phyloP scores from a whole-genome alignment of 192 early-diverging fungal genomes.

The Irineochytrium annulatum region DNA sequence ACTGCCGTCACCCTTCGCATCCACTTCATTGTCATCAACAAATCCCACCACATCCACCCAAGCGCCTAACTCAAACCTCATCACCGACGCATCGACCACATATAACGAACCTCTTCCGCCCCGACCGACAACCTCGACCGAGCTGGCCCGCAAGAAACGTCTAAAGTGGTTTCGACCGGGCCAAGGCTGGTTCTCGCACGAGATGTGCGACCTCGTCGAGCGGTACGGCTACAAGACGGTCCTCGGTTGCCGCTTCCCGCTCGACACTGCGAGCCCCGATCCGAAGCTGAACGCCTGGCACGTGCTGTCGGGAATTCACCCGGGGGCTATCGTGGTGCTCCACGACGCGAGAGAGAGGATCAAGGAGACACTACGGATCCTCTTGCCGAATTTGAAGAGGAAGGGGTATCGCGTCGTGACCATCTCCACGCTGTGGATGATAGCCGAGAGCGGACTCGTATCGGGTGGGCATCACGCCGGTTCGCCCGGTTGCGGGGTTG shows the following conservation, averaged over 20 bases:
- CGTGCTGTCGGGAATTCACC: constrained; percentile 16
- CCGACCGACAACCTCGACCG: no score
- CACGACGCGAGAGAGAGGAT: constrained; percentile 23
- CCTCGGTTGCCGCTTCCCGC: constrained; percentile 23
- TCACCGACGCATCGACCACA: not conserved
- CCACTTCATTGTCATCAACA: no score
- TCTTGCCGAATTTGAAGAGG: constrained; percentile 11
- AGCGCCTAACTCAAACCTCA: not conserved
- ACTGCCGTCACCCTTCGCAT: no score
- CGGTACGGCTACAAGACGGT: constrained; percentile 14
- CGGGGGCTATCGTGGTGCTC: constrained; percentile 24
- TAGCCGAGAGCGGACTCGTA: not conserved
- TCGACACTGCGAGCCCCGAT: constrained; percentile 15
- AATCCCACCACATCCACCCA: no score
- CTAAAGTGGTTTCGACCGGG: constrained; percentile 29
- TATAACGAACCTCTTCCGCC: not conserved
- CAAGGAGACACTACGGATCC: constrained; percentile 17
- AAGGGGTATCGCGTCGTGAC: constrained; percentile 17
- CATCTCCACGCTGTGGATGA: not conserved
- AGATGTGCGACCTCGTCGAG: constrained; percentile 14
- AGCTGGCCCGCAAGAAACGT: not conserved
- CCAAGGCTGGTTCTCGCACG: constrained; percentile 17
- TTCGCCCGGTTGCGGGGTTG: no score
- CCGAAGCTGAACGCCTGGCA: constrained; percentile 25
- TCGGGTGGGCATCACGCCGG: no score